These are phyloP conservation scores for Exophiala calicioides DNA, from an alignment of 2,329 filamentous ascomycete genomes.

Conservation along the genomic window DNA sequence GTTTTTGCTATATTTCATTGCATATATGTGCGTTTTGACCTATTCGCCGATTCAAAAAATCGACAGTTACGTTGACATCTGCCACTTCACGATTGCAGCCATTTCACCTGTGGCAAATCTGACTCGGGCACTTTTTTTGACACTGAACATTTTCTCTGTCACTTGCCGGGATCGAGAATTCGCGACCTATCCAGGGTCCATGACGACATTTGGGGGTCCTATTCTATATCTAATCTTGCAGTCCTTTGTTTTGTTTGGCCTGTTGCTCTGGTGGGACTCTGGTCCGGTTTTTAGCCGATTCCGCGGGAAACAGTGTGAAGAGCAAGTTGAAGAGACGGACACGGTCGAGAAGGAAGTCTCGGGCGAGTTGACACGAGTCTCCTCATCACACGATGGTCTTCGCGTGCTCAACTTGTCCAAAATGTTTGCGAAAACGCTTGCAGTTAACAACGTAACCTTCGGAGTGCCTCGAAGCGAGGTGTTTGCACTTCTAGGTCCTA, in stretches of 20 bases:
- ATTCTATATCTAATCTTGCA: constrained; percentile 82
- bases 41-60: constrained; percentile 71
- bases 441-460: constrained; percentile 87
- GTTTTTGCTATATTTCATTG: constrained; percentile 71
- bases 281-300: constrained; percentile 64
- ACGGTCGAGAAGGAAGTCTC: constrained; percentile 61
- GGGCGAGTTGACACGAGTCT: constrained; percentile 65
- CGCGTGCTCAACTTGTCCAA: constrained; percentile 81
- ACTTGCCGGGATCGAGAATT: constrained; percentile 67
- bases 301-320: constrained; percentile 46
- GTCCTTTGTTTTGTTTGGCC: constrained; percentile 66
- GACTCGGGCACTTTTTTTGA: constrained; percentile 71
- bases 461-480: constrained; percentile 77
- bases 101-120: constrained; percentile 77
- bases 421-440: constrained; percentile 71
- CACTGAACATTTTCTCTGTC: constrained; percentile 80
- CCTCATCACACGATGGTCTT: constrained; percentile 65
- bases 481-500: constrained; percentile 85
- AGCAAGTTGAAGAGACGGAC: constrained; percentile 41
- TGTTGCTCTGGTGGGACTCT: constrained; percentile 79
- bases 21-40: constrained; percentile 70
- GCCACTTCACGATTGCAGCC: constrained; percentile 72
- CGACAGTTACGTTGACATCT: constrained; percentile 65
- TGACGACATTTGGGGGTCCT: constrained; percentile 77
- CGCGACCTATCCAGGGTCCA: constrained; percentile 67